A percentile compares a stretch with the other conserved stretches of the same genome.
phyloP scores from a whole-genome alignment of 106 monocot species.

The Cymbidium sinense region DNA sequence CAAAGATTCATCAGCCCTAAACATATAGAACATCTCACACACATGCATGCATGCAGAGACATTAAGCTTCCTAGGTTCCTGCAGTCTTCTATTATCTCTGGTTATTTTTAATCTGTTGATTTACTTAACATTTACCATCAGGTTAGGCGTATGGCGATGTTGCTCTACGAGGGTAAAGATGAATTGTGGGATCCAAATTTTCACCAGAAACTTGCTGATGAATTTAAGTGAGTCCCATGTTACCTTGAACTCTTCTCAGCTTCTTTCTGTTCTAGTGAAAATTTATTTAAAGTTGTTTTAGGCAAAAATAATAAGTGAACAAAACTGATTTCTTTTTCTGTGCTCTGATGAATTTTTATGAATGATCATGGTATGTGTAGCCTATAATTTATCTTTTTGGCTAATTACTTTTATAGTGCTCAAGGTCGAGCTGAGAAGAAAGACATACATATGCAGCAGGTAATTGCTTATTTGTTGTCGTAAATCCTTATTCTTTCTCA shows the following conservation, averaged over 20 bases:
- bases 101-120: background rate
- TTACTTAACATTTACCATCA: background rate
- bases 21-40: too few species aligned
- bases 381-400: background rate
- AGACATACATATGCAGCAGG: constrained; percentile 6
- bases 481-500: constrained; percentile 1
- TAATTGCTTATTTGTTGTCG: background rate
- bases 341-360: constrained; percentile 1
- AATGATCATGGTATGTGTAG: background rate
- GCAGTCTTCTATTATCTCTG: background rate
- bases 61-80: background rate
- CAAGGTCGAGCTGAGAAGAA: background rate
- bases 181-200: constrained; percentile 7
- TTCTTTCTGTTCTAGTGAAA: background rate
- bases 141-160: background rate
- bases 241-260: background rate
- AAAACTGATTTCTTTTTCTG: background rate
- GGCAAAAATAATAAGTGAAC: background rate
- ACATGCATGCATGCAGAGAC: background rate
- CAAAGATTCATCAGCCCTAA: too few species aligned
- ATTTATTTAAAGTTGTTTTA: background rate
- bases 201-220: constrained; percentile 8
- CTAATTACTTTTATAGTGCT: background rate
- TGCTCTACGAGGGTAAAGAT: constrained; percentile 4
- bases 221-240: constrained; percentile 7